Evolutionary conservation across 2,329 filamentous ascomycete species (phyloP).

Genomic region (Fusarium avenaceum): DNA sequence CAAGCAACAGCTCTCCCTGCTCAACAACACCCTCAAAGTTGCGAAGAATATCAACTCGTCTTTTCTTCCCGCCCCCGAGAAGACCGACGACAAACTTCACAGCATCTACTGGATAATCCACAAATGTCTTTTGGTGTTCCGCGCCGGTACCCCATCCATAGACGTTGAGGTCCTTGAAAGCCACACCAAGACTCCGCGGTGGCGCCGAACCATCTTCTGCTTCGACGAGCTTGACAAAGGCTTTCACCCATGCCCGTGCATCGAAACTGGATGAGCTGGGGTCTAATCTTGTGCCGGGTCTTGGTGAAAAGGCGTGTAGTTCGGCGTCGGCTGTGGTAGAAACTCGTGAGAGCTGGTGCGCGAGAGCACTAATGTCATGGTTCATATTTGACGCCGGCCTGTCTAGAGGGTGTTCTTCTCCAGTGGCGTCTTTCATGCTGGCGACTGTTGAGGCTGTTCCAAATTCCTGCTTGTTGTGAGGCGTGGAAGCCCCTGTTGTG

Average conservation of each 20-base stretch:
- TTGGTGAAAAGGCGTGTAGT: constrained; percentile 39
- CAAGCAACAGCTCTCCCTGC: constrained; percentile 49
- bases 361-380: constrained; percentile 29
- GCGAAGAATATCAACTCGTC: constrained; percentile 46
- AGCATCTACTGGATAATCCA: constrained; percentile 42
- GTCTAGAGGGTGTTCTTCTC: background rate
- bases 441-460: constrained; percentile 20
- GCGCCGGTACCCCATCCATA: constrained; percentile 48
- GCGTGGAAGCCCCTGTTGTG: background rate
- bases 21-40: constrained; percentile 51
- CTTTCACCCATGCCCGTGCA: constrained; percentile 46
- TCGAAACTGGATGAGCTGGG: constrained; percentile 48
- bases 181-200: constrained; percentile 46
- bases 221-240: constrained; percentile 47
- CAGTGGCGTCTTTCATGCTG: constrained; percentile 5
- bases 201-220: constrained; percentile 46
- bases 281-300: constrained; percentile 42
- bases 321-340: constrained; percentile 33
- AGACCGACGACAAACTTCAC: constrained; percentile 15
- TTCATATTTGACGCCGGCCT: background rate
- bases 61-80: constrained; percentile 13
- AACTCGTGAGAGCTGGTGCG: constrained; percentile 26
- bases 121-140: constrained; percentile 44
- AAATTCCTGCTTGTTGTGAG: background rate
- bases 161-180: constrained; percentile 47